These are phyloP conservation scores for Blumeria graminis DNA, from an alignment of 2,329 filamentous ascomycete species.

Conservation along the genomic window DNA sequence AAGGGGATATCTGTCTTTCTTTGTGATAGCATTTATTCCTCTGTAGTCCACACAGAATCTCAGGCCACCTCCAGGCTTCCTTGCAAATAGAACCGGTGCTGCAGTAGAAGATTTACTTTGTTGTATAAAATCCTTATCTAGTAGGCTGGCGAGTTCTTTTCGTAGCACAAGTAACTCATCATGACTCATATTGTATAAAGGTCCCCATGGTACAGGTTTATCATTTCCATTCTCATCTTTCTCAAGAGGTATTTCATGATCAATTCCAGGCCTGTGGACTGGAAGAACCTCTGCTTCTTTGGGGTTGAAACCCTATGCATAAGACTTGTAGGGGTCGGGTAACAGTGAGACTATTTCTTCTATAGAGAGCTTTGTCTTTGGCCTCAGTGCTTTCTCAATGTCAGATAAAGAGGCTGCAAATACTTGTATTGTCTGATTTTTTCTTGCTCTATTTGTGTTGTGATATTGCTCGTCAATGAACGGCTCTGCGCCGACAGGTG, in stretches of 20 bases:
- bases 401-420: neutral
- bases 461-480: too few relatives aligned
- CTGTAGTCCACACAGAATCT: neutral
- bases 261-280: neutral
- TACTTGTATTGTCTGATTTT: neutral
- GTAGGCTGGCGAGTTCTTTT: neutral
- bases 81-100: neutral
- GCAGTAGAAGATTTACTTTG: neutral
- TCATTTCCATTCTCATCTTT: neutral
- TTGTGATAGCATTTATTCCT: neutral
- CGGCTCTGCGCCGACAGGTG: too few relatives aligned
- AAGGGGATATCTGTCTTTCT: neutral
- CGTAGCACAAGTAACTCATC: neutral
- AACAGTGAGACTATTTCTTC: neutral
- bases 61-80: neutral
- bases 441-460: neutral
- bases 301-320: neutral
- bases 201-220: neutral
- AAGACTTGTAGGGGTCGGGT: neutral
- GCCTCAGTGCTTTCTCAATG: neutral
- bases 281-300: neutral
- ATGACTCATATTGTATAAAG: neutral
- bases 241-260: neutral
- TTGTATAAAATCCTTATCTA: neutral
- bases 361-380: neutral